Base-by-base conservation (phyloP, 2,329 filamentous ascomycete genomes). In the Colletotrichum sp. region DNA sequence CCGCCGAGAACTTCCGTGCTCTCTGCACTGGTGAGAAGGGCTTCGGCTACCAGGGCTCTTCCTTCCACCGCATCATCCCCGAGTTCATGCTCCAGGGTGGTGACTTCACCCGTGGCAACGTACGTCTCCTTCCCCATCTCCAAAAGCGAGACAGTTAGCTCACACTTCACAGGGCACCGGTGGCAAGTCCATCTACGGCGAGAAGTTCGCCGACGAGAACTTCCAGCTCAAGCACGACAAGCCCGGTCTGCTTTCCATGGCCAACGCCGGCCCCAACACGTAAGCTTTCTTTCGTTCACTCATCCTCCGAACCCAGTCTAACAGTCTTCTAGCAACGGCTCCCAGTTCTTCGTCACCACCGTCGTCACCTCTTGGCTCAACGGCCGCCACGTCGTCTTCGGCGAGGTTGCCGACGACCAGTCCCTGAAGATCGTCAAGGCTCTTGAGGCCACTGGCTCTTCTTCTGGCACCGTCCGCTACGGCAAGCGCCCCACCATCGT, bases 331-430 rank as follows among this genome's bases (percentile, higher is more conserved):
- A 98, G 97, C 86, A 99, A 99, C 88, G 97, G 97, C 82, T 98
- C 95, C 67, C 96, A 99, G 87, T 99, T 99, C 91, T 99, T 99
- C 90, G 89, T 99, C 84, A 99, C 96, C 82, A 99, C 96, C 72
- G 95, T 98, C 67, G 91, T 93, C 76, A 99, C 97, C 77, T 93
- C 93, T 72, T 98, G 98, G 90, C 90, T 97, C 80, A 91, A 97
- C 85, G 92, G 92, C 83, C 94, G 94, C 85, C 95, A 97, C 90
- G 94, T 96, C 86, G 94, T 96, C 84, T 96, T 96, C 87, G 95
- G 95, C 84, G 89, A 94, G 88, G 94, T 96, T 63, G 87, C 87
- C 74, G 88, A 90, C 78, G 76, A 84, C 2, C 79, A 85, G 60
- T 88, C 87, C 73, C 80, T 92, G 84, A 81, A 85, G 34, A 79